Evolutionary conservation across 2,329 filamentous ascomycete species (phyloP).

Genomic region (Botrytis byssoidea): DNA sequence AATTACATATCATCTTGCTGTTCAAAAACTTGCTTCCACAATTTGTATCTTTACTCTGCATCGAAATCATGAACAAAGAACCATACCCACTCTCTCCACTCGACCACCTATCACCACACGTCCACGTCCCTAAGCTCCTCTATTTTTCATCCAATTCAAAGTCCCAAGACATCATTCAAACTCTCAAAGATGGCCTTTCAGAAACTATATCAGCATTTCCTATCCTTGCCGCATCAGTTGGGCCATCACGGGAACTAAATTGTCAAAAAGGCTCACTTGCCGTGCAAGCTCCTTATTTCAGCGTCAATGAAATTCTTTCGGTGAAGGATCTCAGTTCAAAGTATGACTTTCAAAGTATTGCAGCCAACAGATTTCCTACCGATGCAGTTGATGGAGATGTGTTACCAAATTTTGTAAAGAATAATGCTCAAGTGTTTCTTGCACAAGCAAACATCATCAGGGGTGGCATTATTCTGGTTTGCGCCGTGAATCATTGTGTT

Average conservation of each 20-base stretch:
- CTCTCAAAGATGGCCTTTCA: not conserved
- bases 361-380: not conserved
- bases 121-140: slow-evolving; percentile 2
- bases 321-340: slow-evolving; percentile 6
- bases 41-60: not conserved
- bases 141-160: not conserved
- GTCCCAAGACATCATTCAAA: not conserved
- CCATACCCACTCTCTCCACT: not conserved
- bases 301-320: not conserved
- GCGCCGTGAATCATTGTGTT: slow-evolving; percentile 3
- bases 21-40: not conserved
- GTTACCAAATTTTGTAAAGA: not conserved
- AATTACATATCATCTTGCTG: not conserved
- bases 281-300: slow-evolving; percentile 3
- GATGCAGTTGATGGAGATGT: slow-evolving; percentile 6
- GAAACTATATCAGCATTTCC: slow-evolving; percentile 8
- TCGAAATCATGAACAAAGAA: not conserved
- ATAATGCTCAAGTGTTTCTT: not conserved
- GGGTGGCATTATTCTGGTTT: not conserved
- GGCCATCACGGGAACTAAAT: not conserved
- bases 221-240: not conserved
- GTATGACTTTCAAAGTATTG: slow-evolving; percentile 9
- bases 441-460: slow-evolving; percentile 5
- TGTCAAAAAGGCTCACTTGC: slow-evolving; percentile 1
- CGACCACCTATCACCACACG: slow-evolving; percentile 5